These are phyloP conservation scores for Erigeron philadelphicus DNA, from an alignment of 140 eudicot species.

Conservation along the genomic window DNA sequence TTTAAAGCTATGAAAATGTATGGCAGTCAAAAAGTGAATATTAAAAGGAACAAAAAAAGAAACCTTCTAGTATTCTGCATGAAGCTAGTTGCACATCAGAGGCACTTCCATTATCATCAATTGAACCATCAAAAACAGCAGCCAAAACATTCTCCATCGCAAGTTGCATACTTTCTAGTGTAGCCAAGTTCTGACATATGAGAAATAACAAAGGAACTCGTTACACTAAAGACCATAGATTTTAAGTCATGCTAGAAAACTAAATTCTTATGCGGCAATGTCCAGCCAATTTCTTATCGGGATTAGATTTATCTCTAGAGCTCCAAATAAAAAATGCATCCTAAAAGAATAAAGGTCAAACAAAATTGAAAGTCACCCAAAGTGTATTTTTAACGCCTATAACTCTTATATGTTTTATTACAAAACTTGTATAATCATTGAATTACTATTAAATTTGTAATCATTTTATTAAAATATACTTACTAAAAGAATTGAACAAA, in stretches of 20 bases:
- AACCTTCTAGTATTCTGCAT: slow-evolving; percentile 80
- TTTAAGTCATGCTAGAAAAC: not conserved
- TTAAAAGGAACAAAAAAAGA: not conserved
- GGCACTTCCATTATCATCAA: slow-evolving; percentile 38
- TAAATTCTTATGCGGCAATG: not conserved
- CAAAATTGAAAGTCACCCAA: not conserved
- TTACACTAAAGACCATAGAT: not conserved
- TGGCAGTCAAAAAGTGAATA: slow-evolving; percentile 4
- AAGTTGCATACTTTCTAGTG: slow-evolving; percentile 79
- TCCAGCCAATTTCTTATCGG: not conserved
- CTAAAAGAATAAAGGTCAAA: not conserved
- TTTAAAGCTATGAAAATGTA: slow-evolving; percentile 13
- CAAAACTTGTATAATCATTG: too few relatives aligned
- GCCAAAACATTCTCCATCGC: slow-evolving; percentile 66
- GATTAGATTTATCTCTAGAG: not conserved
- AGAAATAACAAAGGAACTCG: slow-evolving; percentile 17
- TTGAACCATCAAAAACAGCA: slow-evolving; percentile 66
- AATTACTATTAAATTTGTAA: too few relatives aligned
- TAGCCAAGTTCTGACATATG: slow-evolving; percentile 55
- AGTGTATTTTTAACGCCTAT: not conserved
- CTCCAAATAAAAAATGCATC: not conserved
- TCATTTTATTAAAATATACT: too few relatives aligned
- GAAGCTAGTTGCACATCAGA: slow-evolving; percentile 57
- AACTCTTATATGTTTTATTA: too few relatives aligned
- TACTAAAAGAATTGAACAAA: not conserved